Conservation (phyloP, 192 early-diverging fungal species). For the Coemansia sp. region DNA sequence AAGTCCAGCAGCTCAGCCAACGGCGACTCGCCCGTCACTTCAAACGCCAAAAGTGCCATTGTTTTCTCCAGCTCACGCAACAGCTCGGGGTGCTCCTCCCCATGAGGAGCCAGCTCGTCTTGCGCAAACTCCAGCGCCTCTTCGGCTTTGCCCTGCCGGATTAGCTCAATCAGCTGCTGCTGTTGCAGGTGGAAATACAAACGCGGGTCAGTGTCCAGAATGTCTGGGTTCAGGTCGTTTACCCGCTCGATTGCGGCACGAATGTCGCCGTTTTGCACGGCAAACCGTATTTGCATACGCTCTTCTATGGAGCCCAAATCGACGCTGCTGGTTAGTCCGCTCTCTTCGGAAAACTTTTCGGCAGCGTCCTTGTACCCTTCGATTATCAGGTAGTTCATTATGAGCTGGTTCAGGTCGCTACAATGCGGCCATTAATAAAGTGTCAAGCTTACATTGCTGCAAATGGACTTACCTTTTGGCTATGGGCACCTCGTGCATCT, state of each 20-base stretch:
- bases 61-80: conserved; percentile 91
- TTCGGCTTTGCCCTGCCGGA: conserved; percentile 72
- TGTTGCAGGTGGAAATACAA: conserved; percentile 96
- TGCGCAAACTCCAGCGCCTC: conserved; percentile 95
- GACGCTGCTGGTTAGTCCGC: conserved; percentile 73
- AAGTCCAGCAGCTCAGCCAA: conserved; percentile 85
- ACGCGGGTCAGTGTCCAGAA: conserved; percentile 90
- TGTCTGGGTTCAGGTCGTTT: conserved; percentile 98
- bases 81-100: conserved; percentile 96
- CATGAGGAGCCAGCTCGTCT: conserved; percentile 95
- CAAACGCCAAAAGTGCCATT: conserved; percentile 97
- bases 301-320: conserved; percentile 91
- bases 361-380: conserved; percentile 99
- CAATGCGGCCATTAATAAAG: neutral
- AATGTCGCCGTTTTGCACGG: conserved; percentile 87
- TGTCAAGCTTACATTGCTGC: neutral
- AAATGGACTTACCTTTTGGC: conserved; percentile 68
- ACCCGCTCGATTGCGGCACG: conserved; percentile 94
- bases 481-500: conserved; percentile 78
- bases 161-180: conserved; percentile 95
- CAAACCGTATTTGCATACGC: conserved; percentile 90
- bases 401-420: conserved; percentile 93
- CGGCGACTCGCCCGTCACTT: conserved; percentile 62
- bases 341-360: conserved; percentile 90
- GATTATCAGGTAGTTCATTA: conserved; percentile 99